phyloP scores from a whole-genome alignment of 2,329 filamentous ascomycete genomes.

The Tolypocladium endophyticum region DNA sequence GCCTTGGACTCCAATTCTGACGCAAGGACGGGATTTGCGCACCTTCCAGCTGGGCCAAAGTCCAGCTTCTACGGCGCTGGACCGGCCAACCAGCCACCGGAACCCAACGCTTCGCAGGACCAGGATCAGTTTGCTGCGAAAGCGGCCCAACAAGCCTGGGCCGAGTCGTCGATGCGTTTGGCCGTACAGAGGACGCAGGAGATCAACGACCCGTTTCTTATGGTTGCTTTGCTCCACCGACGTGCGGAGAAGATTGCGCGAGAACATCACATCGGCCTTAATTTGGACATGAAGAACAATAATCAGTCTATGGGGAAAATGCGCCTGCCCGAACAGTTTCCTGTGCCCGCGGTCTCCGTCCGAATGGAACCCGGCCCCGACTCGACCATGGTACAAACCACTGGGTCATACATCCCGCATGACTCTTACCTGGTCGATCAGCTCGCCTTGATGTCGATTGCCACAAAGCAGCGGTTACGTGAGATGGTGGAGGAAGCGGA shows the following conservation, averaged over 20 bases:
- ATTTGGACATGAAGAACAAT: slow-evolving; percentile 42
- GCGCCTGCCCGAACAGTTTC: slow-evolving; percentile 36
- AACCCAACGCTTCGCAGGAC: slow-evolving; percentile 29
- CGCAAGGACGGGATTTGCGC: slow-evolving; percentile 37
- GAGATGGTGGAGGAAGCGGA: slow-evolving; percentile 69
- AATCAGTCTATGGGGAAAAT: slow-evolving; percentile 34
- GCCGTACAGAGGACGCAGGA: slow-evolving; percentile 56
- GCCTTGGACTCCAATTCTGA: slow-evolving; percentile 33
- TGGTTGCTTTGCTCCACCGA: slow-evolving; percentile 49
- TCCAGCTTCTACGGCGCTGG: slow-evolving; percentile 55
- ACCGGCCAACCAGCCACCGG: slow-evolving; percentile 52
- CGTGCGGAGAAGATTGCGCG: slow-evolving; percentile 47
- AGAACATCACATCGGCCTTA: slow-evolving; percentile 46
- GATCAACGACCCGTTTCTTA: slow-evolving; percentile 62
- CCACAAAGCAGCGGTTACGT: slow-evolving; percentile 68
- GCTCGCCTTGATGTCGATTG: slow-evolving; percentile 70
- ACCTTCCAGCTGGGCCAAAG: slow-evolving; percentile 43
- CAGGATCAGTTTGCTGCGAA: slow-evolving; percentile 59
- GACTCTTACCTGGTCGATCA: slow-evolving; percentile 73
- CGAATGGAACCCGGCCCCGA: slow-evolving; percentile 49
- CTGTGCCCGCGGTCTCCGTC: slow-evolving; percentile 41
- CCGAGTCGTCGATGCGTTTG: slow-evolving; percentile 50
- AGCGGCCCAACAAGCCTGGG: slow-evolving; percentile 54
- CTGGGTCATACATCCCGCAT: slow-evolving; percentile 61
- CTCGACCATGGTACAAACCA: slow-evolving; percentile 50